Base-by-base conservation (phyloP, 257 asterid genomes). In the Echium plantagineum region DNA sequence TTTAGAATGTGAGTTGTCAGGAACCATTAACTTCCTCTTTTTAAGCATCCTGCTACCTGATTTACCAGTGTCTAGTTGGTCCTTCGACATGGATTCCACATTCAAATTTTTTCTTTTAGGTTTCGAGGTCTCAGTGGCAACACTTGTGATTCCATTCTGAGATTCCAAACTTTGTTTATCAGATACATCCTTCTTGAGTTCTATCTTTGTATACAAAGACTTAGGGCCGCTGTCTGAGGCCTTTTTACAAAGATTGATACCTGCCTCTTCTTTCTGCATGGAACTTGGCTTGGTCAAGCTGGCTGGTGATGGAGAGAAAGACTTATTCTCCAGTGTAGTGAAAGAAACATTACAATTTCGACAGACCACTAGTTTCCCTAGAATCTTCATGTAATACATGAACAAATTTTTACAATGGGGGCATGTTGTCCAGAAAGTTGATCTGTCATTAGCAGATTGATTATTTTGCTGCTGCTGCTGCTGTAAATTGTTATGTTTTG, bases 301-400 rank as follows among this genome's bases (percentile, higher is more conserved):
- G 32, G 59, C 17, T 28, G 55, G 58, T 60, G 71, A 58, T 68
- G 48, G 61, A 57, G 52, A 31, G 15, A 71, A 75, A 51, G 67
- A 22, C 48, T 71, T 74, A 58, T 65, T 26, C 63, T 78, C 81
- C 20, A 22, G 19, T 20, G 57, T 69, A 4, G 61, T 57, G 49
- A 61, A 75, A 7, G 51, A 16, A 66, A 47, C 62, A 22, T 73
- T 62, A 47, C 79, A 75, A 32, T 1, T 63, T 57, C 53, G 77
- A 66, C 84, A 79, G 31, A 3, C 9, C 59, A 79, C 47, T 18
- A 18, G 9, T 55, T 21, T 59, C 32, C 73, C 64, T 35, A 66
- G 21, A 10, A 73, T 26, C 9, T 55, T 69, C 53, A 12, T 56
- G 38, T 21, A 56, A 56, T 22, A 56, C 60, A 21, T 28, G 38